Evolutionary conservation across 768 basidiomycete species (phyloP).

Genomic region (Trichaptum fuscoviolaceum): DNA sequence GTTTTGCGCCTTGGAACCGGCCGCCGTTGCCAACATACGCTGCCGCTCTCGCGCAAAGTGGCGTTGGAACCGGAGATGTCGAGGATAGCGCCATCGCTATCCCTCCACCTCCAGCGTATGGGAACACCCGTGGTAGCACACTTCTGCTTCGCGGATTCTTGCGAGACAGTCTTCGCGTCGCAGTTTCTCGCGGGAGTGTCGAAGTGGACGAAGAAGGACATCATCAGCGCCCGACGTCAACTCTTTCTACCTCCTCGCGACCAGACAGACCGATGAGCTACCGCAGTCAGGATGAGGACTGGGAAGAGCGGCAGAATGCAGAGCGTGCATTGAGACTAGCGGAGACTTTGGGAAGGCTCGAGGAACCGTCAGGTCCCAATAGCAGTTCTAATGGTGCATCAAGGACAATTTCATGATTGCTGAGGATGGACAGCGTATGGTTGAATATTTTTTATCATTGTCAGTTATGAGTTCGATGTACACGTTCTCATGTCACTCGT

Average conservation of each 20-base stretch:
- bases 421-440: neutral
- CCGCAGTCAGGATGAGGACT: constrained; percentile 46
- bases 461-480: neutral
- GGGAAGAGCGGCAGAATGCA: constrained; percentile 50
- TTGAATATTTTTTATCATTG: neutral
- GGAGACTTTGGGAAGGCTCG: constrained; percentile 44
- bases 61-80: constrained; percentile 68
- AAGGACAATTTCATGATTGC: neutral
- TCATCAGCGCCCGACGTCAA: constrained; percentile 6
- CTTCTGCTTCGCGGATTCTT: constrained; percentile 53
- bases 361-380: constrained; percentile 15
- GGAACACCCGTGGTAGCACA: constrained; percentile 65
- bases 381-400: neutral
- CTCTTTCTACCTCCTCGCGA: constrained; percentile 2
- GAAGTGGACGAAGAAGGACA: constrained; percentile 20
- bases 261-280: constrained; percentile 50
- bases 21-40: constrained; percentile 69
- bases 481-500: neutral
- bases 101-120: constrained; percentile 73
- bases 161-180: constrained; percentile 38
- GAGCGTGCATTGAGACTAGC: constrained; percentile 49
- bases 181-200: constrained; percentile 20
- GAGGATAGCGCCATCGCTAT: constrained; percentile 65
- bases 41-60: constrained; percentile 61
- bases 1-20: constrained; percentile 64